Conservation (phyloP, 2,329 filamentous ascomycete genomes). For the Colletotrichum somersetense region DNA sequence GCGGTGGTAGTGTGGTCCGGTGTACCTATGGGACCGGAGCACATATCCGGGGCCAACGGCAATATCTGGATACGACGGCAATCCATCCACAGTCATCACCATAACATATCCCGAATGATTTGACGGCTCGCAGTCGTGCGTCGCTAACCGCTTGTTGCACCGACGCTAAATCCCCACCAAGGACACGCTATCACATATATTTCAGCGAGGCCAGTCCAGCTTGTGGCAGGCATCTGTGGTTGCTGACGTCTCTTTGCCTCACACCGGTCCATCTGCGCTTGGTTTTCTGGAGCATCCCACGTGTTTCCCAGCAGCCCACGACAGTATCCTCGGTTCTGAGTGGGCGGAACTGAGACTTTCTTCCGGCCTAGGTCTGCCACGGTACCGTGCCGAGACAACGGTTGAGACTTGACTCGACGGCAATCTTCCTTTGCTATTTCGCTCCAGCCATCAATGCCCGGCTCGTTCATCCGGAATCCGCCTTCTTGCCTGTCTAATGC, state of each 20-base stretch:
- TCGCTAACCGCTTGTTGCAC: slow-evolving; percentile 14
- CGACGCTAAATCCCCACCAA: slow-evolving; percentile 26
- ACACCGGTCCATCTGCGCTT: slow-evolving; percentile 5
- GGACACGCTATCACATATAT: slow-evolving; percentile 13
- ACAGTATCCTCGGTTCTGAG: slow-evolving; percentile 18
- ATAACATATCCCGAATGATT: background rate
- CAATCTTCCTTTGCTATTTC: slow-evolving; percentile 31
- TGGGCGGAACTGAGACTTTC: slow-evolving; percentile 22
- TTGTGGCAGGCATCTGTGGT: slow-evolving; percentile 24
- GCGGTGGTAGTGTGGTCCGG: slow-evolving; percentile 4
- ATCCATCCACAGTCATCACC: slow-evolving; percentile 4
- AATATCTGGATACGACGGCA: slow-evolving; percentile 21
- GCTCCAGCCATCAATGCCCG: slow-evolving; percentile 14
- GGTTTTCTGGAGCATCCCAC: slow-evolving; percentile 10
- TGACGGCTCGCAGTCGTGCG: slow-evolving; percentile 10
- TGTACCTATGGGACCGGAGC: slow-evolving; percentile 22
- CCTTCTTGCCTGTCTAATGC: slow-evolving; percentile 19
- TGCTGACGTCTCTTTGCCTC: slow-evolving; percentile 36
- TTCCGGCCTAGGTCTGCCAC: slow-evolving; percentile 25
- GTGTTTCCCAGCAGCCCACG: slow-evolving; percentile 18
- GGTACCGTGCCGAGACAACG: slow-evolving; percentile 34
- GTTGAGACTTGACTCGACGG: slow-evolving; percentile 22
- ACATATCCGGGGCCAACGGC: slow-evolving; percentile 23
- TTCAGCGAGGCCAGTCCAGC: background rate
- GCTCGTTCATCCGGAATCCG: slow-evolving; percentile 15